Base-by-base conservation (phyloP, 768 basidiomycete genomes). In the Phanerochaete sordida region DNA sequence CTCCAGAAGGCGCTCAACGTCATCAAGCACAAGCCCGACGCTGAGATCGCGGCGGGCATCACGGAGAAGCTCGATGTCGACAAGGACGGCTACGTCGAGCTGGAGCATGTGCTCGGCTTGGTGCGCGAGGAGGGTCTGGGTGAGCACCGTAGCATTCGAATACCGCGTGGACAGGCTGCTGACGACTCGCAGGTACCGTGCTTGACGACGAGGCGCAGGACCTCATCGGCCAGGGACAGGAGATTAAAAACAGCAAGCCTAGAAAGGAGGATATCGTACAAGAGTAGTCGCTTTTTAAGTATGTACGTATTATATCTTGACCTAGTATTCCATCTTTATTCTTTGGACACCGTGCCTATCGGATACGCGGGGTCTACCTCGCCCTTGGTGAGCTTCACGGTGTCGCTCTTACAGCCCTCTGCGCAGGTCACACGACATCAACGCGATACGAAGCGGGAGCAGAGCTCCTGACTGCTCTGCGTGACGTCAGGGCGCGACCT, bases 231-330 rank as follows among this genome's bases (percentile, higher is more conserved):
- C 90, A 93, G 71, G 88, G 93, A 30, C 83, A 79, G 57, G 93
- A 95, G 73, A 79, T 95, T 61, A 88, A 88, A 73, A 84, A 88
- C 66, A 83, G 79, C 70, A 83, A 76, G 68, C 93, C 94, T n/a
- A 84, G 93, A 71, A 95, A 96, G 76, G 96, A 97, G 77, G 95
- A 98, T 71, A 96, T 98, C 65, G 86, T 97, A 43, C 87, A 91
- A 70, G 90, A 63, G 61, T 56, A 48, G 39, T 35, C 21, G 19
- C 39, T 19, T 43, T 27, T 16, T 43, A 43, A 43, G 39, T 43
- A 4, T 43, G 35, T 27, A 8, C 19, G 39, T 58, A 57, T 39
- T 35, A 33, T 48, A 50, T 49, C 27, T 46, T 37, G 12, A 31
- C 53, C 28, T 54, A 54, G 21, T 54, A 54, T 39, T 35, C 8